Conservation (phyloP, 495 filamentous ascomycete species). For the Penicillium maclennaniae region DNA sequence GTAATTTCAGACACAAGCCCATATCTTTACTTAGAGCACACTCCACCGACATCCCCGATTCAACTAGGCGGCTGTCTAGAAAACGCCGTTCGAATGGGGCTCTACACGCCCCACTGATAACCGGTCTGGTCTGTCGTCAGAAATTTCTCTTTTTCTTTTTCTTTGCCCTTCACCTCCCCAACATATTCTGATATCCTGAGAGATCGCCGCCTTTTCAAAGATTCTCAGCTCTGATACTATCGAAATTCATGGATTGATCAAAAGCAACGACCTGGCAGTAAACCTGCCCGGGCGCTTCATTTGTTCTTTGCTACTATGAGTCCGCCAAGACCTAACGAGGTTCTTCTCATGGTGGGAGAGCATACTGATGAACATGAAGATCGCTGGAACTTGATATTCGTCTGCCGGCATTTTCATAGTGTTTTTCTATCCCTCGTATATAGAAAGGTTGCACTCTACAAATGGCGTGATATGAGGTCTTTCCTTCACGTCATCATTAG, state of each 20-base stretch:
- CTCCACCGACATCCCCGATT: background rate
- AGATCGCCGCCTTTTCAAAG: background rate
- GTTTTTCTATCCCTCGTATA: slow-evolving; percentile 29
- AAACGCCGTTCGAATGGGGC: background rate
- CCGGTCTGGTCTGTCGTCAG: background rate
- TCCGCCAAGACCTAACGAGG: slow-evolving; percentile 25
- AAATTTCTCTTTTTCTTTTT: background rate
- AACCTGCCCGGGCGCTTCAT: background rate
- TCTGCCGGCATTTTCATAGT: slow-evolving; percentile 29
- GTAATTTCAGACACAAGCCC: background rate
- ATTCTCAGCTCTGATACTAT: background rate
- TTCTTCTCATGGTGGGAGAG: slow-evolving; percentile 32
- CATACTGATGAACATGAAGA: slow-evolving; percentile 25
- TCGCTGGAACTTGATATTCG: slow-evolving; percentile 32
- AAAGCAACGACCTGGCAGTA: background rate
- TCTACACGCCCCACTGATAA: background rate
- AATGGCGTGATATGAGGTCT: slow-evolving; percentile 15
- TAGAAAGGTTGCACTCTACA: slow-evolving; percentile 16
- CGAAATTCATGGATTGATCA: background rate
- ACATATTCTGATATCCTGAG: background rate
- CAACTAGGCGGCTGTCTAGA: background rate
- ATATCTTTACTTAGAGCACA: background rate
- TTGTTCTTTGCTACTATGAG: background rate
- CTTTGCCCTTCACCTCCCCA: background rate
- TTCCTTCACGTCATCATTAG: slow-evolving; percentile 23